Evolutionary conservation across 805 yeast genomes (phyloP), one percentile per base, ranked within the genome.

Genomic region (Metschnikowia picachoensis): DNA sequence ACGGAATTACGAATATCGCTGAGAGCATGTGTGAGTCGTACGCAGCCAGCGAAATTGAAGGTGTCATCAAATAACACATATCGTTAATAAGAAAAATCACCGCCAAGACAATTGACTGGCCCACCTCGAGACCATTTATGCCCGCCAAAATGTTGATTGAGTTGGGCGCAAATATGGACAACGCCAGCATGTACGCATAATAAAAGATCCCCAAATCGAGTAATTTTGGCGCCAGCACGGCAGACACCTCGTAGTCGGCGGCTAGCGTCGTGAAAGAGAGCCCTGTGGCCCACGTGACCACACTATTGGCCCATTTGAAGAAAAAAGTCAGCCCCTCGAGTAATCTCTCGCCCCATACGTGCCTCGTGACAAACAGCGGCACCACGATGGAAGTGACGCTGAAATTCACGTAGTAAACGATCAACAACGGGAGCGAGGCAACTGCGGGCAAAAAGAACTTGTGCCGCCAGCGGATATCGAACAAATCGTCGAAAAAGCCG

Each of bases 121-220:
- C 98, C 11, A 91, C 97, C 67, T 94, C 99, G 36, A 94, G 72
- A 0, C 99, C 99, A 64, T 94, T 94, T 39, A 94, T 80, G 6
- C 99, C 99, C 0, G 99, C 99, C 29, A 91, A 71, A 43, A 94
- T 94, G 62, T 94, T 94, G 64, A 94, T 90, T 10, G 97, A 88
- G 53, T 94, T 92, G 20, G 99, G 97, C 58, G 97, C 86, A 61
- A 94, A 94, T 34, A 94, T 92, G 2, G 96, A 85, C 48, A 94
- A 81, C 0, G 95, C 76, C 0, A 85, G 88, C 99, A 94, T 94
- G 69, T 94, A 94, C 12, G 69, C 68, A 63, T 94, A 94, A 70
- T 94, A 94, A 27, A 87, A 65, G 14, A 73, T 62, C 3, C 97
- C 96, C 46, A 94, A 70, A 64, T 94, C 94, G 14, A 94, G 67